A percentile compares a stretch with the other conserved stretches of the same genome.
phyloP scores from a whole-genome alignment of 176 grass and related monocot genomes.

The Luzula sylvatica region DNA sequence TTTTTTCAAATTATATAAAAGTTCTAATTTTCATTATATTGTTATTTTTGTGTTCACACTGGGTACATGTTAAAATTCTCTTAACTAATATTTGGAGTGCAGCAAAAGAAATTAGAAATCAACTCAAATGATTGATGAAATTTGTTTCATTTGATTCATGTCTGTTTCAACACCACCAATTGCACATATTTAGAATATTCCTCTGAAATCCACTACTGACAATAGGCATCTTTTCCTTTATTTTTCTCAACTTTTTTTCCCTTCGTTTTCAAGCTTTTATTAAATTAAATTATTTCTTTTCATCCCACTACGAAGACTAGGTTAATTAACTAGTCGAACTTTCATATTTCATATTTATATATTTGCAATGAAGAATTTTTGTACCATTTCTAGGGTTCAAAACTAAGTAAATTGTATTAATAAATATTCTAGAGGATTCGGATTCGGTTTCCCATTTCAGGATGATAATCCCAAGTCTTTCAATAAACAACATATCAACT shows the following conservation, averaged over 20 bases:
- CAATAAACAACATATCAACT: background rate
- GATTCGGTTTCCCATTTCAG: background rate
- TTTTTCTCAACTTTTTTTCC: background rate
- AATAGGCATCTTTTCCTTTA: conserved; percentile 7
- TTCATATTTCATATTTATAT: too few species aligned
- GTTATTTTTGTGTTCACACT: too few species aligned
- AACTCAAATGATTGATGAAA: background rate
- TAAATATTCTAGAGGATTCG: background rate
- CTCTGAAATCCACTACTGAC: background rate
- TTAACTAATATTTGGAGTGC: too few species aligned
- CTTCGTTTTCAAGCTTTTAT: background rate
- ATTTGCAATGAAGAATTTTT: too few species aligned
- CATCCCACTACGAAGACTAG: too few species aligned
- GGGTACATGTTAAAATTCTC: too few species aligned
- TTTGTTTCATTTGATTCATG: background rate
- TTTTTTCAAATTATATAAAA: too few species aligned
- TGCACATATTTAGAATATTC: conserved; percentile 5
- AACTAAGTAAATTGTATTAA: too few species aligned
- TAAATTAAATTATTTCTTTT: too few species aligned
- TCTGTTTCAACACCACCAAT: conserved; percentile 1
- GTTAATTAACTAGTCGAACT: too few species aligned
- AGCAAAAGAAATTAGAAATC: background rate
- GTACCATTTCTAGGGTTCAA: too few species aligned
- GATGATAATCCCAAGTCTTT: background rate
- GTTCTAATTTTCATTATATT: too few species aligned